Evolutionary conservation across 495 filamentous ascomycete species (phyloP).

Genomic region (Penicillium manginii): DNA sequence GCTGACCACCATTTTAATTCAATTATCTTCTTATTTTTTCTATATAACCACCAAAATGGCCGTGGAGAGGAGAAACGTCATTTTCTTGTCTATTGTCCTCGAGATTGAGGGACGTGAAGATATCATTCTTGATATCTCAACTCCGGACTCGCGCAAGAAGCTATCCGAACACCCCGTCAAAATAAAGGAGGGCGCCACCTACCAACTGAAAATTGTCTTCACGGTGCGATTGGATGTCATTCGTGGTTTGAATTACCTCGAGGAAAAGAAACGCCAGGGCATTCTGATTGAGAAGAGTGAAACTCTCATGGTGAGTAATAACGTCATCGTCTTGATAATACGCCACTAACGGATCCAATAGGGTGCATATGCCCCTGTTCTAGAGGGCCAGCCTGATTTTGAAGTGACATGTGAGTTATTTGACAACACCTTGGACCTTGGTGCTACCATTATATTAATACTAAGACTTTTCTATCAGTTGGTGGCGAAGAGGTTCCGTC

Average conservation of each 20-base stretch:
- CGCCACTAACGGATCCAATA: not conserved
- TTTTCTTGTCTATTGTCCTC: not conserved
- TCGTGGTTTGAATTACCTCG: not conserved
- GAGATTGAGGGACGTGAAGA: slow-evolving; percentile 5
- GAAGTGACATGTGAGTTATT: not conserved
- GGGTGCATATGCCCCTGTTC: not conserved
- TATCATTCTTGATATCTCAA: slow-evolving; percentile 1
- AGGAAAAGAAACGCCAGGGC: slow-evolving; percentile 5
- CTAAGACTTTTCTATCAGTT: not conserved
- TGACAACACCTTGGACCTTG: not conserved
- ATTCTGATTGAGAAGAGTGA: slow-evolving; percentile 6
- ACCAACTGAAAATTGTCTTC: slow-evolving; percentile 5
- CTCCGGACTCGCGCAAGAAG: slow-evolving; percentile 7
- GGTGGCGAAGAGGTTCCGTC: not conserved
- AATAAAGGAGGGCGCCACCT: slow-evolving; percentile 4
- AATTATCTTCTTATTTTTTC: not conserved
- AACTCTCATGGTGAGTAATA: slow-evolving; percentile 3
- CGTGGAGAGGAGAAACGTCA: not conserved
- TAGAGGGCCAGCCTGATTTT: not conserved
- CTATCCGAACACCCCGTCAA: slow-evolving; percentile 4
- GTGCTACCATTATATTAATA: not conserved
- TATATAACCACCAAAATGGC: not conserved
- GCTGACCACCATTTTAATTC: not conserved
- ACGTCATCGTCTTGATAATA: not conserved
- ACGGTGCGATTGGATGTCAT: not conserved